Conservation (phyloP, 306 rosid species). For the Trichosanthes cucumerina region DNA sequence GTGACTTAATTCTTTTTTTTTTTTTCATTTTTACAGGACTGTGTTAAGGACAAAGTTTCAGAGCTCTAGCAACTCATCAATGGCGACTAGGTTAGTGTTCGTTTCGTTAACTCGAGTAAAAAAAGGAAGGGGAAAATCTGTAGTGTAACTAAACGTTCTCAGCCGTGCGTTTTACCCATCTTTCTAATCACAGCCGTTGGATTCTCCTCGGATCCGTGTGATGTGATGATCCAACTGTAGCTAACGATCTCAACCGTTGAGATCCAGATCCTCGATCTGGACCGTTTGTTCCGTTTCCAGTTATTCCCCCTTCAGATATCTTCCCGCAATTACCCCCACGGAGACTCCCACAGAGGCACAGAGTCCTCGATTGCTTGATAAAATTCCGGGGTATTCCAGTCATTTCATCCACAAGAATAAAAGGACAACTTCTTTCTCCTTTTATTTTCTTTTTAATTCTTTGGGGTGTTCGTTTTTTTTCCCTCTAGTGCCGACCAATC, state of each 20-base stretch:
- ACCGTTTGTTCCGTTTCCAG: conserved; percentile 57
- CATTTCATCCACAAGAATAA: conserved; percentile 6
- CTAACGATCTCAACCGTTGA: conserved; percentile 39
- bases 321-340: conserved; percentile 20
- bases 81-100: conserved; percentile 56
- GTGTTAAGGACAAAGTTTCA: conserved; percentile 31
- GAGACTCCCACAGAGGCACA: background rate
- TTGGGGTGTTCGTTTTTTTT: background rate
- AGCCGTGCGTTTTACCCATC: conserved; percentile 17
- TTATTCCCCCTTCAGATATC: conserved; percentile 37
- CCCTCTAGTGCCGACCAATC: conserved; percentile 15
- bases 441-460: background rate
- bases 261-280: conserved; percentile 48
- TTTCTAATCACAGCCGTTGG: conserved; percentile 19
- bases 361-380: background rate
- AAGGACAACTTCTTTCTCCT: background rate
- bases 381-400: conserved; percentile 7
- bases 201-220: conserved; percentile 6
- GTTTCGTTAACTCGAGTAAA: background rate
- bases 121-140: background rate
- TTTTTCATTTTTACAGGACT: conserved; percentile 22
- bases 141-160: conserved; percentile 12
- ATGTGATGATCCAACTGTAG: conserved; percentile 3
- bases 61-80: conserved; percentile 72
- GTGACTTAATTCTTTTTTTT: background rate